Percentiles rank a stretch among this genome's conserved stretches.
Conservation (phyloP, 192 early-diverging fungal species). For the Pilaira anomala region DNA sequence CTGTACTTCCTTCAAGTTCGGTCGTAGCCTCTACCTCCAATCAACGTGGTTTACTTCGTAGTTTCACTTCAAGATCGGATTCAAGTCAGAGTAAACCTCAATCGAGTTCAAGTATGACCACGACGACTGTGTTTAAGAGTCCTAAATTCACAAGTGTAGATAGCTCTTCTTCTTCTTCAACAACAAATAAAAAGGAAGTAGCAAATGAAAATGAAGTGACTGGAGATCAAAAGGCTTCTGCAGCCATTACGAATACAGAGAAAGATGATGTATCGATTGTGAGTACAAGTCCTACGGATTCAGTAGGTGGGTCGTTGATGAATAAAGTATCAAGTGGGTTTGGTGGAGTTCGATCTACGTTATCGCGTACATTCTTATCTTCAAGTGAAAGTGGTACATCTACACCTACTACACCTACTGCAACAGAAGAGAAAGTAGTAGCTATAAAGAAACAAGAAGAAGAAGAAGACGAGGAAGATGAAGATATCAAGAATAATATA, state of each 20-base stretch:
- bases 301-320: slow-evolving; percentile 1
- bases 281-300: neutral
- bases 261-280: neutral
- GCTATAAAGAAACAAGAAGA: slow-evolving; percentile 5
- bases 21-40: slow-evolving; percentile 9
- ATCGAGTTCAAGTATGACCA: neutral
- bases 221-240: neutral
- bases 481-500: slow-evolving; percentile 9
- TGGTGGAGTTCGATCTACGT: slow-evolving; percentile 21
- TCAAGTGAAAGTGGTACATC: slow-evolving; percentile 1
- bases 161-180: too few relatives aligned
- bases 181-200: neutral
- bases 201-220: neutral
- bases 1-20: slow-evolving; percentile 13
- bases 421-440: neutral
- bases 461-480: slow-evolving; percentile 20
- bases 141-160: neutral
- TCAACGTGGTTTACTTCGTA: slow-evolving; percentile 24
- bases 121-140: neutral
- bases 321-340: slow-evolving; percentile 13
- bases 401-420: neutral
- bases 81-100: neutral
- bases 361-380: slow-evolving; percentile 24
- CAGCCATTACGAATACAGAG: neutral
- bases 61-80: slow-evolving; percentile 25